Conservation (phyloP, 345 rosid species). For the Gossypium anomalum region DNA sequence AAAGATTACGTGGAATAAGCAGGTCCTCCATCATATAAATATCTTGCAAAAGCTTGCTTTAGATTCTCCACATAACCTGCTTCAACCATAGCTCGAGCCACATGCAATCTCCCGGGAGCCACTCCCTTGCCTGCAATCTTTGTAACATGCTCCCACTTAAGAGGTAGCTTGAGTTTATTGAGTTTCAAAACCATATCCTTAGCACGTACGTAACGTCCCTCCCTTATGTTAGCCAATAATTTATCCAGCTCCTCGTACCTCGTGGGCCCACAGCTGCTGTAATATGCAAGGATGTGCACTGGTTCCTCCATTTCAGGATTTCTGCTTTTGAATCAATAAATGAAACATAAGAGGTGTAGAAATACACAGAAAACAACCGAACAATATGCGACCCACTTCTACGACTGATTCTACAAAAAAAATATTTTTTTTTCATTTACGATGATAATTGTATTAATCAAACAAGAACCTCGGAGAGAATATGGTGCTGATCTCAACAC, state of each 20-base stretch:
- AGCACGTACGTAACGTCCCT: constrained; percentile 83
- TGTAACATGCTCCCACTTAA: constrained; percentile 83
- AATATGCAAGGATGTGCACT: constrained; percentile 93
- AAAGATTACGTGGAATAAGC: constrained; percentile 71
- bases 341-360: constrained; percentile 15
- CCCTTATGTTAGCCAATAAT: constrained; percentile 66
- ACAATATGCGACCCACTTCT: background rate
- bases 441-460: background rate
- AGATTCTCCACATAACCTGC: constrained; percentile 84
- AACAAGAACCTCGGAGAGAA: constrained; percentile 55
- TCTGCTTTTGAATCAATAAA: constrained; percentile 27
- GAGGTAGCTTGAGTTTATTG: constrained; percentile 75
- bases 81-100: constrained; percentile 94
- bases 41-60: constrained; percentile 81
- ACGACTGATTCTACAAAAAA: background rate
- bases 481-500: constrained; percentile 92
- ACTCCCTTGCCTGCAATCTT: constrained; percentile 85
- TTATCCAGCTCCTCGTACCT: constrained; percentile 61
- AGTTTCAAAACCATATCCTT: constrained; percentile 69
- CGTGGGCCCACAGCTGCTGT: constrained; percentile 80
- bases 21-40: constrained; percentile 88
- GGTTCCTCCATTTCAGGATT: constrained; percentile 65
- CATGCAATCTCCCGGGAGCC: constrained; percentile 93
- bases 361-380: background rate
- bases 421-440: background rate